A percentile compares a stretch with the other conserved stretches of the same genome.
phyloP scores from a whole-genome alignment of 106 monocot genomes.

The Ottelia alismoides region DNA sequence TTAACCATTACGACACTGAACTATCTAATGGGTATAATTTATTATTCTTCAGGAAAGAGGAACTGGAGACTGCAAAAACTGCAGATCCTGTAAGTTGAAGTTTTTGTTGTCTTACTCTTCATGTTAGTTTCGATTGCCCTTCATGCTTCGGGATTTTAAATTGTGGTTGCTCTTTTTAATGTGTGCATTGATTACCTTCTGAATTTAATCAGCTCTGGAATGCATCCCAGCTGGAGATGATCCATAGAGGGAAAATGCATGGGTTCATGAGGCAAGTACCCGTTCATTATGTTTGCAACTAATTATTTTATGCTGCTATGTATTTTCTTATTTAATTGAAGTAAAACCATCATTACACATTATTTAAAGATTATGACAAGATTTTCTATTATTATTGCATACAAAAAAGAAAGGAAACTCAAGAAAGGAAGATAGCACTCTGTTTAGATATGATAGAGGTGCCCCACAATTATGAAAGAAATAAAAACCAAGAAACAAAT shows the following conservation, averaged over 20 bases:
- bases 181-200: background rate
- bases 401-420: too few species aligned
- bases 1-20: background rate
- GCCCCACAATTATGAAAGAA: too few species aligned
- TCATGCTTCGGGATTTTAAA: background rate
- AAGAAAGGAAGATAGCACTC: too few species aligned
- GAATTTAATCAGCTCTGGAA: slow-evolving; percentile 73
- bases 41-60: slow-evolving; percentile 51
- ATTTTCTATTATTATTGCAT: too few species aligned
- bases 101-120: background rate
- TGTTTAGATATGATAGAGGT: too few species aligned
- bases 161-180: background rate
- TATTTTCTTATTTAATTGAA: too few species aligned
- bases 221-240: slow-evolving; percentile 97
- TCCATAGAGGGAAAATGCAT: slow-evolving; percentile 94
- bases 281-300: too few species aligned
- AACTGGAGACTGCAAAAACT: slow-evolving; percentile 86
- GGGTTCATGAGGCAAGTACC: slow-evolving; percentile 93
- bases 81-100: slow-evolving; percentile 51
- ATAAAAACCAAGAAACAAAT: too few species aligned
- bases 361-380: too few species aligned
- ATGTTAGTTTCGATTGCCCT: too few species aligned
- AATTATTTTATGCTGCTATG: too few species aligned
- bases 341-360: too few species aligned
- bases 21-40: background rate